Evolutionary conservation across 2,329 filamentous ascomycete genomes (phyloP).

Genomic region (Paecilomyces sp.): DNA sequence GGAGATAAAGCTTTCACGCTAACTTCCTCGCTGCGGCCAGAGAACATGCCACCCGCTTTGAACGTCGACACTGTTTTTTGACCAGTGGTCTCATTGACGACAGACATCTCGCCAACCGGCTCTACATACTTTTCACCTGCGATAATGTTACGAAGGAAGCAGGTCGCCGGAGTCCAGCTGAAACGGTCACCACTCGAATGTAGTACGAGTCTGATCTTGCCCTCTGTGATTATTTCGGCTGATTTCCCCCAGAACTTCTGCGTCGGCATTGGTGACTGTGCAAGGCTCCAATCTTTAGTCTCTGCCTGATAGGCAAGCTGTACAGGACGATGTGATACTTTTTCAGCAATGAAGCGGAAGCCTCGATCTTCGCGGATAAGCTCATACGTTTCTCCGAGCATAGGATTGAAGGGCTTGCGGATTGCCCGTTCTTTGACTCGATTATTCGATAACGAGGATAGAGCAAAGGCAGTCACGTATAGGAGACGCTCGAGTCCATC

Average conservation of each 20-base stretch:
- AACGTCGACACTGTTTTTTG: slow-evolving; percentile 83
- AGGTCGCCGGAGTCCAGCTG: slow-evolving; percentile 81
- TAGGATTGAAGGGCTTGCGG: slow-evolving; percentile 94
- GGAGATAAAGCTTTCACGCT: slow-evolving; percentile 64
- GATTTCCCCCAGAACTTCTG: slow-evolving; percentile 99
- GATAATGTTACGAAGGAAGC: slow-evolving; percentile 91
- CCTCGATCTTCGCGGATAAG: slow-evolving; percentile 80
- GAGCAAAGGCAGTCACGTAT: slow-evolving; percentile 81
- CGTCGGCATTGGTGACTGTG: slow-evolving; percentile 78
- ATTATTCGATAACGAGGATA: slow-evolving; percentile 74
- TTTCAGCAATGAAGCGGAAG: slow-evolving; percentile 89
- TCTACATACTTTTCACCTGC: slow-evolving; percentile 98
- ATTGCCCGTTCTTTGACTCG: slow-evolving; percentile 85
- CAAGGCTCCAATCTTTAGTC: slow-evolving; percentile 73
- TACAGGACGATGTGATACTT: slow-evolving; percentile 87
- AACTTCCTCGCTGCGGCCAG: slow-evolving; percentile 86
- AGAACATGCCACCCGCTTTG: slow-evolving; percentile 94
- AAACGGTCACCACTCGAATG: slow-evolving; percentile 73
- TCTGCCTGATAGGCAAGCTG: slow-evolving; percentile 92
- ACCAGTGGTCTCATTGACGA: slow-evolving; percentile 76
- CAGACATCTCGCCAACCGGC: slow-evolving; percentile 81
- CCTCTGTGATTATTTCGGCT: slow-evolving; percentile 88
- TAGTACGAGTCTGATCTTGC: slow-evolving; percentile 70
- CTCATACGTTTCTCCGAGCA: slow-evolving; percentile 93
- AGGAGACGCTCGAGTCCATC: slow-evolving; percentile 66